Percentiles rank a stretch among this genome's conserved stretches.
Evolutionary conservation across 1,139 yeast species (phyloP).

Genomic region (Kodamaea ohmeri): DNA sequence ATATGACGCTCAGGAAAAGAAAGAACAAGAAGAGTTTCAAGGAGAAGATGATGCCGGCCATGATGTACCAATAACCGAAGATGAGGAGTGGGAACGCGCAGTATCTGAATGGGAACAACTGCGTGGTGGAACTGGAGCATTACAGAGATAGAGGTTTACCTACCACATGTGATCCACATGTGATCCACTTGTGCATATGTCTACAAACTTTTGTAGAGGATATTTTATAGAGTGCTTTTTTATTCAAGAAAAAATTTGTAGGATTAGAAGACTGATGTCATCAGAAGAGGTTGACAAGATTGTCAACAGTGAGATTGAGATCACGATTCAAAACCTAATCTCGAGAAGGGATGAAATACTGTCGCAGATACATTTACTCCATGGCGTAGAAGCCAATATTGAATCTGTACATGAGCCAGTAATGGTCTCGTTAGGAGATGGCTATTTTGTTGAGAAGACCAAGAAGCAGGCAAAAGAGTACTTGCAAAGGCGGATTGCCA

Average conservation of each 20-base stretch:
- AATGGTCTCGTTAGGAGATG: constrained; percentile 55
- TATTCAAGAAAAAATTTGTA: background rate
- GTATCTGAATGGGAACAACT: constrained; percentile 60
- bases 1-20: constrained; percentile 63
- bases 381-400: background rate
- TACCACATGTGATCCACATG: no score
- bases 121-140: constrained; percentile 16
- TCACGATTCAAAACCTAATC: constrained; percentile 16
- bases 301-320: constrained; percentile 12
- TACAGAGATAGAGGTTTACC: constrained; percentile 10
- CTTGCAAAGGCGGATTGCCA: constrained; percentile 37
- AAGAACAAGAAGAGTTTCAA: constrained; percentile 38
- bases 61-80: constrained; percentile 45
- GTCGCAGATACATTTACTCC: constrained; percentile 14
- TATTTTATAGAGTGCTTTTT: constrained; percentile 1
- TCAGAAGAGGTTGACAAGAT: background rate
- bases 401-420: constrained; percentile 18
- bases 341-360: constrained; percentile 16
- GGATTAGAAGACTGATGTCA: background rate
- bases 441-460: constrained; percentile 53
- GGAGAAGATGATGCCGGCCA: constrained; percentile 28
- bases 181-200: no score
- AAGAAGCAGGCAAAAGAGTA: constrained; percentile 44
- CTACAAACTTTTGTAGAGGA: background rate
- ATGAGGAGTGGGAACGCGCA: constrained; percentile 71